Percentiles rank a stretch among this genome's conserved stretches.
Evolutionary conservation across 1,284 basidiomycete species (phyloP).

Genomic region (Austroboletus novae-zelandiae): DNA sequence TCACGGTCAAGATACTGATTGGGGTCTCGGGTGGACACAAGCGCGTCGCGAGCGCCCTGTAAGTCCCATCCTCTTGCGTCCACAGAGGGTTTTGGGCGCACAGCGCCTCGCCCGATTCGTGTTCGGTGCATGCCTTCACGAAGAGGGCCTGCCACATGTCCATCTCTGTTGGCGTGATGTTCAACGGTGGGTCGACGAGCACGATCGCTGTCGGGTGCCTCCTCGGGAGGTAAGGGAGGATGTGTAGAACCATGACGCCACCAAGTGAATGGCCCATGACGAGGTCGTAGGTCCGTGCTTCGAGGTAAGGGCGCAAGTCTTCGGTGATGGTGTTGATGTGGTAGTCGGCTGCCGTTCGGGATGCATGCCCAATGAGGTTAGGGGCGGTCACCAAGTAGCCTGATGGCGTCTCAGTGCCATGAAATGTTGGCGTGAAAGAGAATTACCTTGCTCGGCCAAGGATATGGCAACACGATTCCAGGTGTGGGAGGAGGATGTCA

Average conservation of each 20-base stretch:
- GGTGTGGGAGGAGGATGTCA: constrained; percentile 20
- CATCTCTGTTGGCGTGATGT: background rate
- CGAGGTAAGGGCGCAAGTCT: constrained; percentile 26
- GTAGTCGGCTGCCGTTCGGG: constrained; percentile 16
- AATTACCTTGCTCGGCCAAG: constrained; percentile 19
- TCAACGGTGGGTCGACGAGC: constrained; percentile 24
- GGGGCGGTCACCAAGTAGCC: constrained; percentile 27
- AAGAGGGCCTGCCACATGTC: background rate
- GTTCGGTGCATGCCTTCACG: background rate
- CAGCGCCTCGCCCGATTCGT: constrained; percentile 4
- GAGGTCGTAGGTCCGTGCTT: constrained; percentile 12
- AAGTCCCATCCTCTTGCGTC: constrained; percentile 17
- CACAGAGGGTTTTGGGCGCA: constrained; percentile 17
- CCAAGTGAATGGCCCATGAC: constrained; percentile 29
- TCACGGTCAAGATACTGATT: too few relatives aligned
- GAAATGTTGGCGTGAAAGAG: too few relatives aligned
- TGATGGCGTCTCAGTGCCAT: background rate
- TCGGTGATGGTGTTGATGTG: constrained; percentile 8
- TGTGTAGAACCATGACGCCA: constrained; percentile 7
- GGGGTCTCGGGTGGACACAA: constrained; percentile 6
- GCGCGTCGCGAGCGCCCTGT: constrained; percentile 16
- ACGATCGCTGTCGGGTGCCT: constrained; percentile 18
- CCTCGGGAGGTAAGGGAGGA: constrained; percentile 16
- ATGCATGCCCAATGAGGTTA: constrained; percentile 23
- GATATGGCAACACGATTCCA: constrained; percentile 21